Evolutionary conservation across 768 basidiomycete species (phyloP), one percentile per base, ranked within the genome.

Genomic region (Cytidiella melzeri): DNA sequence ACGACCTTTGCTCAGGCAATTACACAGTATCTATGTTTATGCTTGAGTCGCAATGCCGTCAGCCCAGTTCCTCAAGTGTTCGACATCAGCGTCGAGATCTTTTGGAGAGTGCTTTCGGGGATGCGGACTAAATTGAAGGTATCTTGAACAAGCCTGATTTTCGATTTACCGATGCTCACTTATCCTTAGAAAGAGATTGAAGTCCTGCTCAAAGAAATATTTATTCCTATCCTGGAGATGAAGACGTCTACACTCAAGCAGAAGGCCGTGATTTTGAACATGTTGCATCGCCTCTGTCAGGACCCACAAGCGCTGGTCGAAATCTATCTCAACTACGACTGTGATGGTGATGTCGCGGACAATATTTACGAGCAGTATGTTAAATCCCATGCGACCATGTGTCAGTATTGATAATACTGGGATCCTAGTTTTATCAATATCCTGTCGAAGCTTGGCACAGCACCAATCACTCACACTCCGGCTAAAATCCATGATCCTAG

Each of bases 241-340:
- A 83, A 85, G 63, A 98, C 89, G 7, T 90, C 95, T 4, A 96
- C 93, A 1, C 70, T 95, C 43, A 92, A 92, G 61, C 96, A 98
- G 65, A 98, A 99, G 69, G 86, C 86, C 3, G 82, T 92, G 43
- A 90, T 98, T 46, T 74, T 98, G 45, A 84, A 81, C 36, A 94
- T 96, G 85, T 65, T 95, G 25, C 81, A 80, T 15, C 81, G 88
- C 37, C 70, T 99, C 13, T 94, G 90, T 60, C 90, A 95, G 64
- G 96, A 98, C 61, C 93, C 96, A 1, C 96, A 98, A 65, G 93
- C 95, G 7, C 73, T 99, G 18, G 96, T 99, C 25, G 96, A 99
- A 66, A 83, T 98, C 50, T 99, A 98, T 69, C 83, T 99, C 64
- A 99, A 99, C 66, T 99, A 99, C 62, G 96, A 99, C 62, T 99